phyloP scores from a whole-genome alignment of 176 grass and related monocot species.

The Bolboschoenus planiculmis region DNA sequence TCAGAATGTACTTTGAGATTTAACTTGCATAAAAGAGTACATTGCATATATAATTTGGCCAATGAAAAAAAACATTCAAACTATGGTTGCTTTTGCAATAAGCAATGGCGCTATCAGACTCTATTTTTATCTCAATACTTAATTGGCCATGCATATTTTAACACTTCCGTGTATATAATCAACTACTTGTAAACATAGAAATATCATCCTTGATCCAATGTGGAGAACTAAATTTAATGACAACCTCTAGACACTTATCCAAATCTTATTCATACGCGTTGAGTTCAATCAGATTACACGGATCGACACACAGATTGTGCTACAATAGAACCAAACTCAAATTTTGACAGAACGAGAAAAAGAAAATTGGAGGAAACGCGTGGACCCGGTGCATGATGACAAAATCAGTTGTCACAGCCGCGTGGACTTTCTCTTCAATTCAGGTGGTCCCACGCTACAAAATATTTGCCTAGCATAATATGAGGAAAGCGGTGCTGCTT shows the following conservation, averaged over 20 bases:
- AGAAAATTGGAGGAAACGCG: neutral
- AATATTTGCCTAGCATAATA: neutral
- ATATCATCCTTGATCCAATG: neutral
- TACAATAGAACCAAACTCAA: neutral
- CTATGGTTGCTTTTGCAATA: neutral
- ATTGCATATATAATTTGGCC: neutral
- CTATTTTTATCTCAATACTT: too few species aligned
- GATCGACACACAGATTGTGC: too few species aligned
- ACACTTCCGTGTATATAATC: neutral
- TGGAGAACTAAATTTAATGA: neutral
- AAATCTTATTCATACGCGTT: too few species aligned
- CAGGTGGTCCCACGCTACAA: neutral
- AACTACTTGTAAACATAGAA: too few species aligned
- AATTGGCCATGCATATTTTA: neutral
- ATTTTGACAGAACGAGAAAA: neutral
- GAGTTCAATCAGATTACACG: too few species aligned
- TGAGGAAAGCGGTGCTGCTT: neutral
- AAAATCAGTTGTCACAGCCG: slow-evolving; percentile 14
- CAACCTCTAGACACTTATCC: too few species aligned
- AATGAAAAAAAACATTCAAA: neutral
- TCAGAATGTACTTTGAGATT: neutral
- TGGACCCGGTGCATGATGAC: slow-evolving; percentile 8
- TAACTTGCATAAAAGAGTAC: neutral
- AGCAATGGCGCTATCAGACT: neutral
- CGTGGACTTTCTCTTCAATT: neutral